Evolutionary conservation across 2,329 filamentous ascomycete species (phyloP), one percentile per base, ranked within the genome.

Genomic region (Ciborinia camelliae): DNA sequence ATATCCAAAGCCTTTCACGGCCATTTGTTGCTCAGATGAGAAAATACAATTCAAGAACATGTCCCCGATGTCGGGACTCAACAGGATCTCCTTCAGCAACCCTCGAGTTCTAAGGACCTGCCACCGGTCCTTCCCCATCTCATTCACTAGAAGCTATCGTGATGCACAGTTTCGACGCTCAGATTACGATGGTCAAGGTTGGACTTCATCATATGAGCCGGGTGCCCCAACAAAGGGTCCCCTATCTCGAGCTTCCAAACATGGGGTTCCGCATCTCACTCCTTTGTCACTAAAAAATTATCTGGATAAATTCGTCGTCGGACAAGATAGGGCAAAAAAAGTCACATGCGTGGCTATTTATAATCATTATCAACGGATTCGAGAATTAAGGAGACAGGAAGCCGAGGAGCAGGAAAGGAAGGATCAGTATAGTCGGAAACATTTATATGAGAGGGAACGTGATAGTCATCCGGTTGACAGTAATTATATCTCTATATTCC

Each of bases 271-370:
- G 2, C 80, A 84, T 60, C 86, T 88, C 74, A 89, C 88, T 63
- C 86, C 86, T 2, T 81, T 84, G 65, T 82, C 86, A 71, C 82
- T 99, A 72, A 97, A 98, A 81, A 87, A 91, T 73, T 90, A 95
- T 73, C 86, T 98, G 39, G 95, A 99, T 75, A 90, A 95, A 74
- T 99, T 96, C 75, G 94, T 99, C 1, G 94, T 99, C 4, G 95
- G 94, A 48, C 95, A 99, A 77, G 92, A 97, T 70, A 87, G 92
- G 66, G 92, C 95, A 20, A 95, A 99, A 82, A 96, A 96, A 77
- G 91, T 93, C 18, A 87, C 98, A 68, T 95, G 92, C 69, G 89
- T 94, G 4, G 92, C 94, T 8, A 90, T 99, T 35, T 97, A 96
- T 80, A 97, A 98, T 74, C 95, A 99, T 76, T 97, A 98, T 75